Percentiles rank a stretch among this genome's conserved stretches.
These are phyloP conservation scores for Artemisia tridentata DNA, from an alignment of 129 eudicot genomes.

Conservation along the genomic window DNA sequence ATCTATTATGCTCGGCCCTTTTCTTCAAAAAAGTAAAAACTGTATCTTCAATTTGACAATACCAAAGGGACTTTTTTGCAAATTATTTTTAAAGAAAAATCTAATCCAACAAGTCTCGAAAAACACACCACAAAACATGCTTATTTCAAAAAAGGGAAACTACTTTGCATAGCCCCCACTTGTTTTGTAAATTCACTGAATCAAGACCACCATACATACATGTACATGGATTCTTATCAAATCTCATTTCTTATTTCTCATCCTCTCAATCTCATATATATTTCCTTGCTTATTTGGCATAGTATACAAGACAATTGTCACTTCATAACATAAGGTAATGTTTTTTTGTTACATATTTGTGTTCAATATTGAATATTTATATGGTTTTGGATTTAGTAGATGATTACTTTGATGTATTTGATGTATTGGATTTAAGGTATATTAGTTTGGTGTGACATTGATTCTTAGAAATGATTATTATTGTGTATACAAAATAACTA, in stretches of 20 bases:
- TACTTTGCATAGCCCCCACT: slow-evolving; percentile 35
- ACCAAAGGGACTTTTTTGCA: too few relatives aligned
- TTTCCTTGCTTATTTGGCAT: too few relatives aligned
- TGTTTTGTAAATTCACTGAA: slow-evolving; percentile 35
- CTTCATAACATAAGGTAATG: slow-evolving; percentile 7
- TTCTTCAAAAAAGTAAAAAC: too few relatives aligned
- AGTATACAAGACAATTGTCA: neutral
- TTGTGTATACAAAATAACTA: too few relatives aligned
- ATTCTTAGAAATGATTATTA: too few relatives aligned
- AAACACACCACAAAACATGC: slow-evolving; percentile 21
- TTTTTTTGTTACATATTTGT: too few relatives aligned
- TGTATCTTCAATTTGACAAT: too few relatives aligned
- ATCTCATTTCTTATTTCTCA: neutral
- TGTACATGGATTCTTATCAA: slow-evolving; percentile 13
- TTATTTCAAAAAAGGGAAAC: slow-evolving; percentile 19
- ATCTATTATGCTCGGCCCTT: too few relatives aligned
- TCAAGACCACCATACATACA: slow-evolving; percentile 11
- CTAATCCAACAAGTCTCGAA: slow-evolving; percentile 6
- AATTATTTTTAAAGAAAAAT: neutral
- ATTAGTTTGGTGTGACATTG: too few relatives aligned
- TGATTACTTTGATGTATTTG: too few relatives aligned
- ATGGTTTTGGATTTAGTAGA: too few relatives aligned
- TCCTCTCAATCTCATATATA: slow-evolving; percentile 1
- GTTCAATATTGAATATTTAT: neutral
- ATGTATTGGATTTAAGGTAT: too few relatives aligned